A percentile compares a stretch with the other conserved stretches of the same genome.
phyloP scores from a whole-genome alignment of 225 moss, liverwort and hornwort genomes.

The Marchantia polymorpha region DNA sequence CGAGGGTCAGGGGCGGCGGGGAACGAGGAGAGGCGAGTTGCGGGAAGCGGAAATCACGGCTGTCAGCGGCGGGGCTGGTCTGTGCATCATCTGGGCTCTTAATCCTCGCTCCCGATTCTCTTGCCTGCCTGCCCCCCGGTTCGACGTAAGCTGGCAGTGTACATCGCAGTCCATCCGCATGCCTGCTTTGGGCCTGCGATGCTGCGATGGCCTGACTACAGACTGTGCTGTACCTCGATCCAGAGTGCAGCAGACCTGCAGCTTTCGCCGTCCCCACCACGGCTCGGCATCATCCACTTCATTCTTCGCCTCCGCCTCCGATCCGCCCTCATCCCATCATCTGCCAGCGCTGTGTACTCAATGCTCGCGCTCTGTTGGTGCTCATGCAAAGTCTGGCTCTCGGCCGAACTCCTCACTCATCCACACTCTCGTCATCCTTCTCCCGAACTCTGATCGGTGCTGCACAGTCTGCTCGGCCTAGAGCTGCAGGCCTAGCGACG shows the following conservation, averaged over 20 bases:
- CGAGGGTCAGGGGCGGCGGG: too few relatives aligned
- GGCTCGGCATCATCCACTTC: neutral
- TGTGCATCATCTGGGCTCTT: neutral
- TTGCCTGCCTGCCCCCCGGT: neutral
- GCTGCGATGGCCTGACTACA: neutral
- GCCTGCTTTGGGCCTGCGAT: neutral
- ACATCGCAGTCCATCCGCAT: neutral
- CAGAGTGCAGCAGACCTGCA: neutral
- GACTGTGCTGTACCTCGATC: neutral
- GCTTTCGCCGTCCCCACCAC: neutral
- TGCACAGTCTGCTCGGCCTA: too few relatives aligned
- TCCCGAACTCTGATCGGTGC: too few relatives aligned
- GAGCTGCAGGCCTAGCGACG: too few relatives aligned
- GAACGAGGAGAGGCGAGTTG: too few relatives aligned
- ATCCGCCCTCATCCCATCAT: neutral
- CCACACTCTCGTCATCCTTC: neutral
- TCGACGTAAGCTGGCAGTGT: neutral
- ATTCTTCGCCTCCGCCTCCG: neutral
- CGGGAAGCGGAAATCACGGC: neutral
- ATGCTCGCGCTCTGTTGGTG: neutral
- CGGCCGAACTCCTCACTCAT: neutral
- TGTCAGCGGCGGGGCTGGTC: neutral
- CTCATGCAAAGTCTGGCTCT: neutral
- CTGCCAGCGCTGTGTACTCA: neutral
- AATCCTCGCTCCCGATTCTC: neutral